These are phyloP conservation scores for Chlamydomonas sphaeroides DNA, from an alignment of 139 green algal species.

Conservation along the genomic window DNA sequence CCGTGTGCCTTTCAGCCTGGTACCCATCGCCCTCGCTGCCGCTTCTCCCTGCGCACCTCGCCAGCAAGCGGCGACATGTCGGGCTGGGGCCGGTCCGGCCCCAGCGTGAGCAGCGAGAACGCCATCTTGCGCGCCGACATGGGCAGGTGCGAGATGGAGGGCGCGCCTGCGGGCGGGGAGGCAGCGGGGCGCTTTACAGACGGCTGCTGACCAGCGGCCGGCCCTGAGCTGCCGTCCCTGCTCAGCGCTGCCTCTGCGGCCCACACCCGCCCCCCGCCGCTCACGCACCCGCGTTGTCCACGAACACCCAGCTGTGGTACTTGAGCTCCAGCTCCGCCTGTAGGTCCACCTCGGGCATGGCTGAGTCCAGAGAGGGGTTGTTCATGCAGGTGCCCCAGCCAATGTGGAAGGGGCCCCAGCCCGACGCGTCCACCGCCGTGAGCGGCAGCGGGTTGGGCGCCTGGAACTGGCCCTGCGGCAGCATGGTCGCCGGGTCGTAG, in stretches of 20 bases:
- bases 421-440: constrained; percentile 6
- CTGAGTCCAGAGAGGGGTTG: not conserved
- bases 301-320: not conserved
- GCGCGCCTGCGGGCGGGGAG: not conserved
- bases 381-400: constrained; percentile 16
- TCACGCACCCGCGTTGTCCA: not conserved
- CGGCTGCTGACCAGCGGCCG: no score
- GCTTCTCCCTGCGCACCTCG: not conserved
- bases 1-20: no score
- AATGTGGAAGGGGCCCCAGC: constrained; percentile 19
- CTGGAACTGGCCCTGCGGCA: not conserved
- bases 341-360: not conserved
- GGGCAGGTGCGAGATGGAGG: constrained; percentile 1
- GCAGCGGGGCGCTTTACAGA: no score
- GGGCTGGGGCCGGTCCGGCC: constrained; percentile 25
- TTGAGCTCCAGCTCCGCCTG: not conserved
- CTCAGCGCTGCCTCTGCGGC: no score
- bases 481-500: not conserved
- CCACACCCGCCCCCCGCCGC: not conserved
- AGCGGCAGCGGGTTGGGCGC: constrained; percentile 17
- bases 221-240: no score
- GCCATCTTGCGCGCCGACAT: not conserved
- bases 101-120: not conserved
- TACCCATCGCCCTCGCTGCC: no score
- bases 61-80: constrained; percentile 3